Percentiles rank a stretch among this genome's conserved stretches.
phyloP scores from a whole-genome alignment of 2,329 filamentous ascomycete species.

The Purpureocillium takamizusanense region DNA sequence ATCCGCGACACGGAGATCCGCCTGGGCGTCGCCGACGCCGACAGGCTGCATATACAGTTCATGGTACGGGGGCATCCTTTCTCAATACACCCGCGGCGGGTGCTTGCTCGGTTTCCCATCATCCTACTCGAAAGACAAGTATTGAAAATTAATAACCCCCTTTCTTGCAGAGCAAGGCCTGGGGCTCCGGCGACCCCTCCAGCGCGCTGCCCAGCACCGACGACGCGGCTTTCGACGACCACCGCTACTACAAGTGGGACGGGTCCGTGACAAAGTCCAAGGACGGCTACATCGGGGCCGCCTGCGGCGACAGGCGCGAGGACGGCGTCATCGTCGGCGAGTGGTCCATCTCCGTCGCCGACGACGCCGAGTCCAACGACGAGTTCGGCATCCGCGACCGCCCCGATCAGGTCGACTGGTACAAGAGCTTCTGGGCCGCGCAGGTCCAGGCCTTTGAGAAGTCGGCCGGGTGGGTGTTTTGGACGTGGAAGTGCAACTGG shows the following conservation, averaged over 20 bases:
- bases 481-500: constrained; percentile 45
- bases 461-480: constrained; percentile 47
- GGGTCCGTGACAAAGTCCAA: constrained; percentile 30
- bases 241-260: constrained; percentile 50
- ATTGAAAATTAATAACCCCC: constrained; percentile 1
- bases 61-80: too few species aligned
- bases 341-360: constrained; percentile 45
- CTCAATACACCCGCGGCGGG: too few species aligned
- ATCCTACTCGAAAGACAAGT: too few species aligned
- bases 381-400: constrained; percentile 30
- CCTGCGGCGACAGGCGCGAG: constrained; percentile 37
- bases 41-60: constrained; percentile 41
- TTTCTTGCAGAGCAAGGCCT: constrained; percentile 26
- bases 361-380: constrained; percentile 32
- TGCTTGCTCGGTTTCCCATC: too few species aligned
- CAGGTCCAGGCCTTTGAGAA: constrained; percentile 47
- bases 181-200: constrained; percentile 47
- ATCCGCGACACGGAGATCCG: constrained; percentile 39
- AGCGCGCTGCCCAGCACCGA: constrained; percentile 30
- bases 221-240: constrained; percentile 46
- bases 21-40: constrained; percentile 29
- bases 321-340: constrained; percentile 46
- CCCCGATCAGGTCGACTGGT: constrained; percentile 35
- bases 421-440: constrained; percentile 46
- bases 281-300: constrained; percentile 38